Conservation (phyloP, 176 grass and related monocot genomes). For the Carex scoparia region DNA sequence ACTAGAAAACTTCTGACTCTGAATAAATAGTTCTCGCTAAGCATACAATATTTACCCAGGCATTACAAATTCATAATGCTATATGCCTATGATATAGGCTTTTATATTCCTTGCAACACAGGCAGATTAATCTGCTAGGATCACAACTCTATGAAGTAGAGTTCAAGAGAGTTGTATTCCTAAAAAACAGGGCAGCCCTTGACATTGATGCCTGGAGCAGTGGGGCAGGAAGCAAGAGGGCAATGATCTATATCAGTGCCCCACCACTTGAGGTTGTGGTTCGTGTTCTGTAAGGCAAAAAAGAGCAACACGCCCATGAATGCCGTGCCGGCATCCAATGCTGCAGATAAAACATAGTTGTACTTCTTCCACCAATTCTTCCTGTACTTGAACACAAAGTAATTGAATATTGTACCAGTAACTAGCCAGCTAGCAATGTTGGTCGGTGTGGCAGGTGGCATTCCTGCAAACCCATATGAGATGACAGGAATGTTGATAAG, state of each 20-base stretch:
- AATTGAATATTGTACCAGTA: slow-evolving; percentile 92
- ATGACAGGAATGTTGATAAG: slow-evolving; percentile 95
- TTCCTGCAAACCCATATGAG: slow-evolving; percentile 91
- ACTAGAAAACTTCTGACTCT: neutral
- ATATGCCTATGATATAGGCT: neutral
- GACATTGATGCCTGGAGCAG: slow-evolving; percentile 61
- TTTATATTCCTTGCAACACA: neutral
- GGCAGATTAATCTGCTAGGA: neutral
- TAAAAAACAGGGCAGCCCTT: slow-evolving; percentile 90
- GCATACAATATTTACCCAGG: neutral
- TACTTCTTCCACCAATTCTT: slow-evolving; percentile 97
- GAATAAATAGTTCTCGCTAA: neutral
- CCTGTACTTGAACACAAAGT: slow-evolving; percentile 82
- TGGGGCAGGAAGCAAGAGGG: slow-evolving; percentile 82
- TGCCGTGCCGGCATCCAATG: slow-evolving; percentile 88
- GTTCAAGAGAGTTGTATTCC: slow-evolving; percentile 2
- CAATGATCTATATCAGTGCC: slow-evolving; percentile 90
- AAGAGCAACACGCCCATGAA: slow-evolving; percentile 99
- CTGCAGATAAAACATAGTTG: slow-evolving; percentile 96
- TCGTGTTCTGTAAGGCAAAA: slow-evolving; percentile 83
- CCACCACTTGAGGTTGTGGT: slow-evolving; percentile 85
- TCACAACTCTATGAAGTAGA: neutral
- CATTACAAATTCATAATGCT: neutral
- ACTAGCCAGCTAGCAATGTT: slow-evolving; percentile 97
- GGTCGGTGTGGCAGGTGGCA: slow-evolving; percentile 94